A percentile compares a stretch with the other conserved stretches of the same genome.
Conservation (phyloP, 495 filamentous ascomycete species). For the Evernia prunastri region DNA sequence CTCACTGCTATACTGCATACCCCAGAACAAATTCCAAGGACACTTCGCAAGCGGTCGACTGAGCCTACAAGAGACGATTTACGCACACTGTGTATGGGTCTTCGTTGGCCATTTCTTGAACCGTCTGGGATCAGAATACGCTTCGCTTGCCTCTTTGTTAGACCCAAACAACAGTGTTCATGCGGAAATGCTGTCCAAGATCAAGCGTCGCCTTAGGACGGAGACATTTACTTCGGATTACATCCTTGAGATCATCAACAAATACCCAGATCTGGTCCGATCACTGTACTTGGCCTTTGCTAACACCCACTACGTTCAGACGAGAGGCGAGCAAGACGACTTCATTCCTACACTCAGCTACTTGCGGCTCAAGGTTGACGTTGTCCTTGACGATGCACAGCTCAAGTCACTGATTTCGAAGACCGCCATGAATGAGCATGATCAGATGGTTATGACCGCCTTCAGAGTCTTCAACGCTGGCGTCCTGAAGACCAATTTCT, state of each 20-base stretch:
- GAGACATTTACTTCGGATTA: slow-evolving; percentile 98
- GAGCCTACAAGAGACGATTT: slow-evolving; percentile 93
- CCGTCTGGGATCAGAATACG: slow-evolving; percentile 86
- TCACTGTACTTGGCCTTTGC: slow-evolving; percentile 89
- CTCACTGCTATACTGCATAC: slow-evolving; percentile 93
- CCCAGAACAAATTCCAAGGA: slow-evolving; percentile 87
- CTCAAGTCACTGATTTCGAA: slow-evolving; percentile 76
- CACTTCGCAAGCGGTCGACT: slow-evolving; percentile 84
- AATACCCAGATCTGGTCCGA: slow-evolving; percentile 82
- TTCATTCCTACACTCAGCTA: slow-evolving; percentile 78
- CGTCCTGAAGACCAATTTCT: slow-evolving; percentile 97
- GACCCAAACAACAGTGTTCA: slow-evolving; percentile 76
- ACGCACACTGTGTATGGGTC: slow-evolving; percentile 94
- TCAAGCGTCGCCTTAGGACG: slow-evolving; percentile 89
- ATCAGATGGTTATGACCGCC: slow-evolving; percentile 96
- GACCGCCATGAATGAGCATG: slow-evolving; percentile 83
- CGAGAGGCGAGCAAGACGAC: slow-evolving; percentile 66
- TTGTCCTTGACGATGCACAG: slow-evolving; percentile 68
- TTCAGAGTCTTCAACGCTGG: slow-evolving; percentile 90
- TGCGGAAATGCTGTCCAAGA: slow-evolving; percentile 84
- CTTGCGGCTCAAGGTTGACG: slow-evolving; percentile 62
- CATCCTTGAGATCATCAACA: slow-evolving; percentile 91
- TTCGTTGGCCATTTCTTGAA: slow-evolving; percentile 97
- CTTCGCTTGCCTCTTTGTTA: slow-evolving; percentile 72
- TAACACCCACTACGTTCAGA: slow-evolving; percentile 81